Base-by-base conservation (phyloP, 495 filamentous ascomycete genomes). In the Rhizodiscina lignyota region DNA sequence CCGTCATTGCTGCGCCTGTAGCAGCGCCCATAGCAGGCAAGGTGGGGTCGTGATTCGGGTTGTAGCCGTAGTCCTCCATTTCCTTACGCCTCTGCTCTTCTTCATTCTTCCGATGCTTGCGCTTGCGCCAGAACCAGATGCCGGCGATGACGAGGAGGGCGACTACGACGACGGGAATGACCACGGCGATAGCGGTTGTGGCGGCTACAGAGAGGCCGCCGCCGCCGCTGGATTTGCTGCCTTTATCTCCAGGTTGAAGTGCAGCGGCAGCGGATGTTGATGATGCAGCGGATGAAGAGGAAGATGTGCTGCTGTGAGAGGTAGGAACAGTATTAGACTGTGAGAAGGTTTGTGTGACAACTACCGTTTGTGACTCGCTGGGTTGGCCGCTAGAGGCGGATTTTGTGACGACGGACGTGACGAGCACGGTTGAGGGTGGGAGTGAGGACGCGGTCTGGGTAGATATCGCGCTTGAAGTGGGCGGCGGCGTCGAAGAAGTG, bases 61-160 rank as follows among this genome's bases (percentile, higher is more conserved):
- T 96, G 62, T 84, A 94, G 16, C 76, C 77, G 52, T 94, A 94
- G 45, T 94, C 89, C 52, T 94, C 87, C 2, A 93, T 81, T 51
- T 96, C 91, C 55, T 94, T 93, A 36, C 85, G 69, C 35, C 89
- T 68, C 34, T 83, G 72, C 43, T 94, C 89, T 46, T 82, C 81
- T n/a, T 72, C 76, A 29, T 76, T 75, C 59, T 80, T 92, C 26
- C 76, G 72, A 44, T 77, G 72, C 56, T 86, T 92, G 35, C 82
- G 73, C 58, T 70, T 83, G 43, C 80, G 72, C 83, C 83, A 97
- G 41, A 92, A 68, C 52, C 77, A 85, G 27, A 96, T 60, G 1
- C 75, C 74, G 3, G 64, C 72, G 20, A 83, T 48, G 8, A 92
- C 70, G 27, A 97, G 64, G 12, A 93, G 50, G 2, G 84, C 87